Percentiles rank a stretch among this genome's conserved stretches.
Conservation (phyloP, 2,329 filamentous ascomycete species). For the Chrysoporthe deuterocubensis region DNA sequence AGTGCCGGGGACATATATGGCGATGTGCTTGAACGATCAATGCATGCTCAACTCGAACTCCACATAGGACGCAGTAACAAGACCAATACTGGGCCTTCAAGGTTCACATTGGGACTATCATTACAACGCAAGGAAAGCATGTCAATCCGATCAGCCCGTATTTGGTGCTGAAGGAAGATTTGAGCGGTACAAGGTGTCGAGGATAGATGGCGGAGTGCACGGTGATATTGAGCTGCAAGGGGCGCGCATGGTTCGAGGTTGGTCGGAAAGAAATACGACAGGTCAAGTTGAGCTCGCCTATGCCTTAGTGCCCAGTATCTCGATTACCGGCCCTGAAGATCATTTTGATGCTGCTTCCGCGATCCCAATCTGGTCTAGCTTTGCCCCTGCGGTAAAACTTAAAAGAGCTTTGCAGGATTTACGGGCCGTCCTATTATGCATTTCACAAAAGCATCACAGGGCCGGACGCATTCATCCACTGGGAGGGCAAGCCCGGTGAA, state of each 20-base stretch:
- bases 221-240: not conserved
- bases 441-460: not conserved
- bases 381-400: not conserved
- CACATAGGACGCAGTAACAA: not conserved
- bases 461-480: not conserved
- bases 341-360: constrained; percentile 13
- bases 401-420: not conserved
- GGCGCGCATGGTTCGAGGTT: not conserved
- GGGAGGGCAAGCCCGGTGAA: constrained; percentile 1
- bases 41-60: not conserved
- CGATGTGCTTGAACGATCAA: not conserved
- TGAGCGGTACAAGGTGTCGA: not conserved
- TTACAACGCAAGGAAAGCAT: not conserved
- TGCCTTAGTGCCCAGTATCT: not conserved
- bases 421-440: constrained; percentile 2
- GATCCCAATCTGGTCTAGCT: constrained; percentile 20
- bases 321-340: not conserved
- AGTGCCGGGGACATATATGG: too few relatives aligned
- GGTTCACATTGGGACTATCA: not conserved
- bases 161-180: not conserved
- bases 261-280: constrained; percentile 3
- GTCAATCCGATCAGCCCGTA: not conserved
- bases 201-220: not conserved
- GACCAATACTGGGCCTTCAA: not conserved
- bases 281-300: constrained; percentile 1